A percentile compares a stretch with the other conserved stretches of the same genome.
phyloP scores from a whole-genome alignment of 768 basidiomycete species.

The Lactarius pseudohatsudake region DNA sequence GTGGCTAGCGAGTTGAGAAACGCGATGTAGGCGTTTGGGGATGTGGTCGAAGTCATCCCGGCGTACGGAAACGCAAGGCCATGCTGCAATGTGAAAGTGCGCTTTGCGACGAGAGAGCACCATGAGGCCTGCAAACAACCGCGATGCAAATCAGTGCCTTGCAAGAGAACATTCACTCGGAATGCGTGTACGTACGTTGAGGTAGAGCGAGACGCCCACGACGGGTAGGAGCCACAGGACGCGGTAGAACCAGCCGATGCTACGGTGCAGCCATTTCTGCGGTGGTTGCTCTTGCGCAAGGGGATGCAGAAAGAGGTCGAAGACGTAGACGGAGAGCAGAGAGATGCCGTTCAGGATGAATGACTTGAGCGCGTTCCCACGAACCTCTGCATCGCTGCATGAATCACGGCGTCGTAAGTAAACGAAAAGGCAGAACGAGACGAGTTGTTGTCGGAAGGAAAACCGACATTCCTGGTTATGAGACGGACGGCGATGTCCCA shows the following conservation, averaged over 20 bases:
- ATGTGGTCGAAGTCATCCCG: slow-evolving; percentile 47
- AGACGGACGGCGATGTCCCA: slow-evolving; percentile 65
- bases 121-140: slow-evolving; percentile 59
- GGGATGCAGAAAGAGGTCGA: slow-evolving; percentile 69
- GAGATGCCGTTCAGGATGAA: slow-evolving; percentile 70
- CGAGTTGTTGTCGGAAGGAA: background rate
- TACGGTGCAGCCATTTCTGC: slow-evolving; percentile 66
- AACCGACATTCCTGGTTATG: slow-evolving; percentile 51
- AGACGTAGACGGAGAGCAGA: slow-evolving; percentile 69
- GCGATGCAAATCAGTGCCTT: background rate
- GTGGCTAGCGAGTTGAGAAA: slow-evolving; percentile 74
- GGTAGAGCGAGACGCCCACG: slow-evolving; percentile 71
- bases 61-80: slow-evolving; percentile 42
- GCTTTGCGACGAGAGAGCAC: slow-evolving; percentile 74
- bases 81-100: slow-evolving; percentile 69
- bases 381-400: slow-evolving; percentile 71
- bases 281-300: slow-evolving; percentile 60
- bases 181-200: slow-evolving; percentile 59
- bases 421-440: slow-evolving; percentile 1
- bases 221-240: slow-evolving; percentile 79
- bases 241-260: slow-evolving; percentile 76
- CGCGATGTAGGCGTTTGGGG: slow-evolving; percentile 62
- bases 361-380: slow-evolving; percentile 72
- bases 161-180: background rate
- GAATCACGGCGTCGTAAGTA: slow-evolving; percentile 20